Base-by-base conservation (phyloP, 768 basidiomycete genomes). In the Lepiota venenata region DNA sequence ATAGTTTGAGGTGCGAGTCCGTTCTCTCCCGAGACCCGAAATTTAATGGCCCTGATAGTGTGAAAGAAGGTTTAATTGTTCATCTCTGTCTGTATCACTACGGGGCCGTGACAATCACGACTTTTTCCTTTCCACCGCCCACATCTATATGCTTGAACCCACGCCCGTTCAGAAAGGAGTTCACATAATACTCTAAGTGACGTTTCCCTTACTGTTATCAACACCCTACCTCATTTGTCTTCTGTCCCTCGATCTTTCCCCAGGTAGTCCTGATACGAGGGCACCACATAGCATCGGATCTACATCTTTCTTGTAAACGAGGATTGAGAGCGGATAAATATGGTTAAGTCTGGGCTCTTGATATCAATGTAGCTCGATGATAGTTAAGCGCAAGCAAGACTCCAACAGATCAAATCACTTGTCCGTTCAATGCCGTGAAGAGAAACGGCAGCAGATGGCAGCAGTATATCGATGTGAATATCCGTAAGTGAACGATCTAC, bases 1-100 rank as follows among this genome's bases (percentile, higher is more conserved):
- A 32, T 11, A 32, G 32, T 11, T 32, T 32, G 10, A 32, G 32
- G 32, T 32, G 63, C 44, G 55, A 60, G 57, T 63, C 55, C 49
- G 49, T 37, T 37, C n/a, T 20, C 9, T 18, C 14, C n/a, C 18
- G 20, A 20, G 9, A 11, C 25, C 5, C n/a, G 16, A 25, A 14
- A 8, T 7, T 11, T n/a, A 27, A n/a, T 46, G n/a, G 25, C 39
- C 18, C 35, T 36, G 36, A 37, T 21, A 20, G 32, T 8, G 32
- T 8, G 32, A 32, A 32, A 9, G 32, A 32, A 32, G 32, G 32
- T 32, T 32, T 32, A 9, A 3, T 32, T 32, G 32, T 32, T 32
- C 32, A 32, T 11, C 32, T 32, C 10, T 32, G 32, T 32, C 32
- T 32, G 32, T 32, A 32, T 32, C 32, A 32, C 6, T 32, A 32